These are phyloP conservation scores for Colletotrichum caudatum DNA, from an alignment of 2,329 filamentous ascomycete genomes.

Conservation along the genomic window DNA sequence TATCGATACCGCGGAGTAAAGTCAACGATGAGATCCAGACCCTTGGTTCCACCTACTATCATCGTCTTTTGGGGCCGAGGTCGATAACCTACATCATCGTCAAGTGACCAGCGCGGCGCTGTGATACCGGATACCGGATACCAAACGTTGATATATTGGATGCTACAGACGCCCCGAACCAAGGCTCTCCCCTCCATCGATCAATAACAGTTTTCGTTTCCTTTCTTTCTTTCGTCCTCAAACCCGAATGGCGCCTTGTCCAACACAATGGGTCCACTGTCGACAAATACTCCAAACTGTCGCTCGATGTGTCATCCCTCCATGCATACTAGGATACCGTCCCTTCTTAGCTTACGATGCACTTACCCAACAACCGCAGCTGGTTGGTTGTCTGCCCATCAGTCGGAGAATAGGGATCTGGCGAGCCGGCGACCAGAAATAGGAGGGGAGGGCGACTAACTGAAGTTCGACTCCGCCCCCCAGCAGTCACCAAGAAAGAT, in stretches of 20 bases:
- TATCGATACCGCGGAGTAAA: conserved; percentile 17
- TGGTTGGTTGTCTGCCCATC: conserved; percentile 1
- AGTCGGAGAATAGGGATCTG: conserved; percentile 15
- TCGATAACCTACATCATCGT: conserved; percentile 9
- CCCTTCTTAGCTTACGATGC: conserved; percentile 5
- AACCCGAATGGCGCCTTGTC: conserved; percentile 6
- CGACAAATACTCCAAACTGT: conserved; percentile 18
- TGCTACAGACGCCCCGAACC: conserved; percentile 9
- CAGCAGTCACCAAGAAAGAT: background rate
- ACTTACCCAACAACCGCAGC: conserved; percentile 13
- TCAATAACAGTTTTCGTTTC: background rate
- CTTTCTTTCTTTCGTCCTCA: background rate
- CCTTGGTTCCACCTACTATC: conserved; percentile 6
- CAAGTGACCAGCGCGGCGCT: conserved; percentile 10
- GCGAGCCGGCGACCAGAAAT: conserved; percentile 15
- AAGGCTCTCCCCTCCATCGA: conserved; percentile 5
- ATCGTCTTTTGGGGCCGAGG: conserved; percentile 15
- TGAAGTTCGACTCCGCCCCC: conserved; percentile 15
- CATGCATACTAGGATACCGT: conserved; percentile 20
- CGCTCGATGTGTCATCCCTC: conserved; percentile 16
- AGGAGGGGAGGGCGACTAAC: conserved; percentile 14
- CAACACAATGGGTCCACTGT: conserved; percentile 21
- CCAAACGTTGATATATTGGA: background rate
- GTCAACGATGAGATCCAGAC: conserved; percentile 13
- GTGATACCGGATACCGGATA: background rate